Evolutionary conservation across 768 basidiomycete species (phyloP), one percentile per base, ranked within the genome.

Genomic region (Lactarius pseudohatsudake): DNA sequence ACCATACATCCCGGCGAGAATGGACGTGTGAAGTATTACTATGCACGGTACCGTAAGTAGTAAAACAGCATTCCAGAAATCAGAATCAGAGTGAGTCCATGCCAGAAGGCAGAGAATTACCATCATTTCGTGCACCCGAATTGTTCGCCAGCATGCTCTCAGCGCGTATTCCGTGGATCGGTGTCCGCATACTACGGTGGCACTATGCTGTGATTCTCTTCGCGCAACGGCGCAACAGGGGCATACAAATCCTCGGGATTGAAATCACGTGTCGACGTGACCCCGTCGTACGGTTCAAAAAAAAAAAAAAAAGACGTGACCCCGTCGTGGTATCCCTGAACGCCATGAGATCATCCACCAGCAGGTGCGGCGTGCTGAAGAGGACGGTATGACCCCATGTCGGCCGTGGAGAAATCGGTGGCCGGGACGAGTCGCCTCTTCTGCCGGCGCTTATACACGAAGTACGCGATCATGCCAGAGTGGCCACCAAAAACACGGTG

Each of bases 351-450:
- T 47, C 68, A 15, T 47, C 68, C 67, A 11, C 63, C 67, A 6
- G 60, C 34, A n/a, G 65, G 61, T 20, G 69, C 66, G 22, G 57
- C 40, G 13, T 62, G 55, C 22, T 62, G 32, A 32, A 32, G 32
- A 32, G 6, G 32, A 30, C 5, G 6, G 32, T 32, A 70, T 34
- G 55, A 18, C 32, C 58, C 58, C 20, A n/a, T 56, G 20, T 60
- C 40, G 53, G 32, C 18, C 22, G 4, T 32, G 32, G 32, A 32
- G 53, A 28, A 18, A 30, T 15, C 22, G 26, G 57, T 4, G 11
- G 28, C 36, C 0, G 30, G 11, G 32, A 16, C 26, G 8, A 30
- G 16, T 9, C 3, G 26, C 15, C 28, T 53, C 13, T 38, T 18
- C 4, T 54, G 34, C 1, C 43, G 58, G n/a, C 57, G 58, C 43